A percentile compares a stretch with the other conserved stretches of the same genome.
Conservation (phyloP, 345 rosid genomes). For the Euclidium syriacum region DNA sequence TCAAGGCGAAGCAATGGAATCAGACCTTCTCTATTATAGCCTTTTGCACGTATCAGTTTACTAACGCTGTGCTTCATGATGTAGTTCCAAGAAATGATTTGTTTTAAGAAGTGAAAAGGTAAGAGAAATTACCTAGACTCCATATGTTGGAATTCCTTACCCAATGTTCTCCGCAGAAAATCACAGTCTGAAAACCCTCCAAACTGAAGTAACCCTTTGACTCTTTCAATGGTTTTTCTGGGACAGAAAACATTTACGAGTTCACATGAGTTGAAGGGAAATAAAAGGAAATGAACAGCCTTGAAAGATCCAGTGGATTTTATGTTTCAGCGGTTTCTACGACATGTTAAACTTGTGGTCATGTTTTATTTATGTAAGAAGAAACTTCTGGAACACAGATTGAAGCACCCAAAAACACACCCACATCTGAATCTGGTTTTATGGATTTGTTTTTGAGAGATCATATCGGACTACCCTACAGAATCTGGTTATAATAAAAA, state of each 20-base stretch:
- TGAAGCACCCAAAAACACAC: not conserved
- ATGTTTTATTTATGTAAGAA: not conserved
- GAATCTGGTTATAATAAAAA: not conserved
- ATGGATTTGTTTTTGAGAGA: not conserved
- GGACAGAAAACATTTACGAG: conserved; percentile 3
- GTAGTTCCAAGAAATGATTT: not conserved
- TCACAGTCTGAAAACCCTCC: conserved; percentile 55
- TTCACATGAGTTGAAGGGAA: not conserved
- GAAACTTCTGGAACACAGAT: not conserved
- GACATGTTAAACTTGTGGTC: not conserved
- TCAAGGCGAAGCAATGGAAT: not conserved
- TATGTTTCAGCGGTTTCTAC: not conserved
- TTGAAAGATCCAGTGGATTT: not conserved
- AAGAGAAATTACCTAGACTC: conserved; percentile 52
- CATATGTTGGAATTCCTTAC: conserved; percentile 73
- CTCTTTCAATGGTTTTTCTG: conserved; percentile 70
- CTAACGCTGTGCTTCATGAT: not conserved
- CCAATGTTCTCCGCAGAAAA: conserved; percentile 58
- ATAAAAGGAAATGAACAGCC: not conserved
- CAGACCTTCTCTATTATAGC: conserved; percentile 1
- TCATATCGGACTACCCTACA: not conserved
- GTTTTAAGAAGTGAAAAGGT: conserved; percentile 1
- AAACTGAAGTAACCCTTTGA: conserved; percentile 49
- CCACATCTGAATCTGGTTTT: not conserved
- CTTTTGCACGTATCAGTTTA: not conserved